Conservation (phyloP, 768 basidiomycete genomes). For the Lactarius deliciosus region DNA sequence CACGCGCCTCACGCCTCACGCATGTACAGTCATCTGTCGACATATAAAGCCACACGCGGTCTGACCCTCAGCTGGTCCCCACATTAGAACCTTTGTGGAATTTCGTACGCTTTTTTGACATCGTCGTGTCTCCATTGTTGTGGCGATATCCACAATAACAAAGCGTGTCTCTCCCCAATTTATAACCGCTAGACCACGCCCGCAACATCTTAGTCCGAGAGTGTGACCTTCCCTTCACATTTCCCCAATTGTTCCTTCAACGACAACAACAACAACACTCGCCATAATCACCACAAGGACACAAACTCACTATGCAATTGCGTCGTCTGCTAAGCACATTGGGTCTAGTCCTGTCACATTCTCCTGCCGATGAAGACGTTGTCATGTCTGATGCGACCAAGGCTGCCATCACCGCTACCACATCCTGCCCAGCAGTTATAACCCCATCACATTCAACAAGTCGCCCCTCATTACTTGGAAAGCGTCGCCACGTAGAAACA, state of each 20-base stretch:
- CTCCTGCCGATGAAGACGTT: slow-evolving; percentile 6
- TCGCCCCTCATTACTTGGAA: background rate
- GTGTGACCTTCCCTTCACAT: background rate
- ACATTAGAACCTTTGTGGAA: background rate
- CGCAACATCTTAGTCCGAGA: slow-evolving; percentile 2
- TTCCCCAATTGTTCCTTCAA: background rate
- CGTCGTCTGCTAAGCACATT: slow-evolving; percentile 17
- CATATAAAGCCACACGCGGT: background rate
- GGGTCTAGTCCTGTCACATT: background rate
- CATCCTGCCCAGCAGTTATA: background rate
- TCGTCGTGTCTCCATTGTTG: background rate
- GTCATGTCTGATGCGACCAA: slow-evolving; percentile 10
- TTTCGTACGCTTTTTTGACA: slow-evolving; percentile 1
- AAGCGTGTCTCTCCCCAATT: slow-evolving; percentile 3
- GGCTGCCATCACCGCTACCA: background rate
- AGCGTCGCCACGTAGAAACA: slow-evolving; percentile 12
- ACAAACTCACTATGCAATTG: slow-evolving; percentile 6
- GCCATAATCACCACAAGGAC: slow-evolving; percentile 9
- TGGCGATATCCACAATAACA: slow-evolving; percentile 12
- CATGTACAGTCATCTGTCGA: background rate
- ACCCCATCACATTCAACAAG: background rate
- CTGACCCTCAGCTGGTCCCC: background rate
- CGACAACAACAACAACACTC: slow-evolving; percentile 1
- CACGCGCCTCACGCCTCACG: background rate
- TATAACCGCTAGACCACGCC: slow-evolving; percentile 13